These are phyloP conservation scores for Trichoderma sp. DNA, from an alignment of 2,329 filamentous ascomycete genomes.

Conservation along the genomic window DNA sequence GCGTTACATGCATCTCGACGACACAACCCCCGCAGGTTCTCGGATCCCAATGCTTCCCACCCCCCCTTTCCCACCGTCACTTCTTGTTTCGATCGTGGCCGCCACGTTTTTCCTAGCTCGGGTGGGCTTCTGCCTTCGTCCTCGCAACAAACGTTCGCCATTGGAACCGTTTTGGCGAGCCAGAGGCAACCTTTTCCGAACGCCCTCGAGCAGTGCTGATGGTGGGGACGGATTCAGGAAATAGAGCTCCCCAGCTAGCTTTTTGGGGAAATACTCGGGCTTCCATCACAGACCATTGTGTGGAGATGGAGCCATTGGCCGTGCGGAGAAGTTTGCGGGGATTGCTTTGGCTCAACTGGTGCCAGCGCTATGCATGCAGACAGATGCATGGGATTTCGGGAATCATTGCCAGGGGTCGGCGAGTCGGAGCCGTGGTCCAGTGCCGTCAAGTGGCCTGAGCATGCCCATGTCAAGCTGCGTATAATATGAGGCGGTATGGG, in stretches of 20 bases:
- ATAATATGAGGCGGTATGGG: neutral
- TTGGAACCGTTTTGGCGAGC: neutral
- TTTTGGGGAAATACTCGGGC: constrained; percentile 17
- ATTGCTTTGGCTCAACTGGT: neutral
- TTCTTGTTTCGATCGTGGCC: neutral
- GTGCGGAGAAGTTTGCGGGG: constrained; percentile 5
- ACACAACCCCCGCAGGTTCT: constrained; percentile 4
- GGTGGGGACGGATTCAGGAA: constrained; percentile 37
- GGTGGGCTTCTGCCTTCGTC: neutral
- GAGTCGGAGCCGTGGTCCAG: neutral
- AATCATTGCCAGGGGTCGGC: neutral
- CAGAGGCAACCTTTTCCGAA: neutral
- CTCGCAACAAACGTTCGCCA: neutral
- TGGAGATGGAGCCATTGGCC: neutral
- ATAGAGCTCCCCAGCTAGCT: neutral
- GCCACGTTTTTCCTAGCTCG: constrained; percentile 10
- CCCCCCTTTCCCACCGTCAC: neutral
- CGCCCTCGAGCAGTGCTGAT: constrained; percentile 32
- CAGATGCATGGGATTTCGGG: neutral
- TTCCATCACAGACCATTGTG: neutral
- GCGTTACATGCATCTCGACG: neutral
- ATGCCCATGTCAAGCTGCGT: neutral
- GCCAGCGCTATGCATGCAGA: neutral
- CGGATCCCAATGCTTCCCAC: neutral
- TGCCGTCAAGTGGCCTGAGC: neutral